phyloP scores from a whole-genome alignment of 164 flowering plant species.

The Malania oleifera region DNA sequence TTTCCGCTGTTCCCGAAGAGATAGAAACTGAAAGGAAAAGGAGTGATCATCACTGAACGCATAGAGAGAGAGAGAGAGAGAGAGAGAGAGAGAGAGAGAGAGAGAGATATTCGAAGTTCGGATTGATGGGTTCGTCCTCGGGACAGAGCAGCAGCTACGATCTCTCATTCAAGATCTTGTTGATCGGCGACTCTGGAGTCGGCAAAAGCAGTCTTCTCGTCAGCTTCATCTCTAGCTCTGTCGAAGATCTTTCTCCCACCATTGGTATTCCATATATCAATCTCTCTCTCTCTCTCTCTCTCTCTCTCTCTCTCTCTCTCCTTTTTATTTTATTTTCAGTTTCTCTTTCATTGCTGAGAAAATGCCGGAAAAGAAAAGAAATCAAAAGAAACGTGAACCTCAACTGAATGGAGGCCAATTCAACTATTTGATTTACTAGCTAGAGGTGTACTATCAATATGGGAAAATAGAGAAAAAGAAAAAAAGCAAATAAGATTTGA shows the following conservation, averaged over 20 bases:
- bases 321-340: background rate
- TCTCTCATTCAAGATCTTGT: slow-evolving; percentile 62
- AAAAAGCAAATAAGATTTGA: no score
- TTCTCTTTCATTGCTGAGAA: slow-evolving; percentile 12
- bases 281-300: no score
- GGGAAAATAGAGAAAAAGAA: no score
- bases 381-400: no score
- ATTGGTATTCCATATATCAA: slow-evolving; percentile 37
- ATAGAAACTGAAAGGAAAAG: slow-evolving; percentile 8
- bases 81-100: slow-evolving; percentile 4
- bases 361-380: background rate
- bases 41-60: slow-evolving; percentile 2
- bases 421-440: no score
- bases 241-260: slow-evolving; percentile 54
- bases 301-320: no score
- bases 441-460: no score
- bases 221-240: slow-evolving; percentile 48
- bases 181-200: slow-evolving; percentile 67
- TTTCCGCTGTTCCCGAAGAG: slow-evolving; percentile 12
- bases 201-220: slow-evolving; percentile 66
- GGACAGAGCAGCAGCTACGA: slow-evolving; percentile 36
- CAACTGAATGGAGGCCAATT: no score
- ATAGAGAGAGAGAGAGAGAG: slow-evolving; percentile 2
- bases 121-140: slow-evolving; percentile 43
- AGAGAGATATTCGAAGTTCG: background rate